Evolutionary conservation across 257 asterid species (phyloP), one percentile per base, ranked within the genome.

Genomic region (Solanum okadae): DNA sequence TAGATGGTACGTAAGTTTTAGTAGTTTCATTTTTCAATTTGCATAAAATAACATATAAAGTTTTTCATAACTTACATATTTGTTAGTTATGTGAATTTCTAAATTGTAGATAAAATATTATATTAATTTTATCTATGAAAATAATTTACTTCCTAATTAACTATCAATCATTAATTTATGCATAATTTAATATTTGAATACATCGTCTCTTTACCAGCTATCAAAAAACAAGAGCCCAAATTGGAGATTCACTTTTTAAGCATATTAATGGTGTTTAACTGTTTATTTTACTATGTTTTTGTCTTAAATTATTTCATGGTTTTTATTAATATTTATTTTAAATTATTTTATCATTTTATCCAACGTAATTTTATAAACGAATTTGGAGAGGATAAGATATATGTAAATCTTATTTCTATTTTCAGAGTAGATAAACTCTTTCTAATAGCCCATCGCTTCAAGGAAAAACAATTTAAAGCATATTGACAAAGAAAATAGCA

Each of bases 371-470:
- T 25, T 1, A 25, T 25, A 11, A 25, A 13, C 0, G 5, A 25
- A 12, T 65, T 2, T 65, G 4, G 1, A 11, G 0, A 10, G 1
- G 7, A 65, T 25, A 25, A 0, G 1, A 13, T 25, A 0, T 25
- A 11, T n/a, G 4, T 0, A 25, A 11, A 25, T 25, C 1, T 65
- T 2, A 9, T 23, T 20, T 59, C 67, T 22, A 22, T n/a, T 1
- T 61, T 61, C 0, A 23, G 10, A 1, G 1, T 63, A 63, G 31
- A 4, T 10, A 23, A 1, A 23, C 3, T 23, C 2, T 4, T 63
- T 23, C 13, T n/a, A 22, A 1, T 8, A 0, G 6, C 0, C 10
- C 11, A 9, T 61, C 6, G 13, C 4, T 22, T 8, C 1, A 0
- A 61, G 2, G 18, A 23, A 22, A 61, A 22, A 5, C 10, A 56